Evolutionary conservation across 192 early-diverging fungal species (phyloP).

Genomic region (Umbelopsis ramanniana): DNA sequence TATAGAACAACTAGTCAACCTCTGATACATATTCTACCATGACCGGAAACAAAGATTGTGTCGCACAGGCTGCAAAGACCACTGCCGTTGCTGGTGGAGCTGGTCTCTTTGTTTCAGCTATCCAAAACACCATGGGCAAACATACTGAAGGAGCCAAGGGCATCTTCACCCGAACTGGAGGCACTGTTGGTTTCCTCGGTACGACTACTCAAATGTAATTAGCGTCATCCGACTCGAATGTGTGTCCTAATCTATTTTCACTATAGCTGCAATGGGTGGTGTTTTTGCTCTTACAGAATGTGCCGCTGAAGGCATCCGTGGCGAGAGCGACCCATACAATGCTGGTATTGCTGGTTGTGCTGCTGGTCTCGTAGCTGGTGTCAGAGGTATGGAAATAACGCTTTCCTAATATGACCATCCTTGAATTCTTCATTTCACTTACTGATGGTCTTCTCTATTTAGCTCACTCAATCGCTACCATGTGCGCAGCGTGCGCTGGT

Average conservation of each 20-base stretch:
- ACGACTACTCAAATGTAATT: slow-evolving; percentile 30
- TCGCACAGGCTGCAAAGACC: slow-evolving; percentile 50
- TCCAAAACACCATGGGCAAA: slow-evolving; percentile 66
- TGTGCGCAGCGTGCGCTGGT: slow-evolving; percentile 64
- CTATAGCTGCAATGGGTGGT: slow-evolving; percentile 77
- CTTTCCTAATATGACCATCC: not conserved
- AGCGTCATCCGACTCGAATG: not conserved
- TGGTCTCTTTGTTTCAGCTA: slow-evolving; percentile 71
- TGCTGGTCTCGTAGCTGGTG: slow-evolving; percentile 70
- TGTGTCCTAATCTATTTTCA: not conserved
- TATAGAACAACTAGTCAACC: slow-evolving; percentile 12
- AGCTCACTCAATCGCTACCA: slow-evolving; percentile 63
- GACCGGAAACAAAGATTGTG: slow-evolving; percentile 47
- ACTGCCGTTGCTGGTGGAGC: slow-evolving; percentile 59
- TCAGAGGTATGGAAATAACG: slow-evolving; percentile 41
- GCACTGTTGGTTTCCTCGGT: slow-evolving; percentile 74
- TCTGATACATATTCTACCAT: slow-evolving; percentile 23
- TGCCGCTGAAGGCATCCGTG: slow-evolving; percentile 58
- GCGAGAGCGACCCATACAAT: slow-evolving; percentile 73
- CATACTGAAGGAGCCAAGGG: slow-evolving; percentile 54
- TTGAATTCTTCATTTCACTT: not conserved
- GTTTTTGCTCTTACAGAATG: slow-evolving; percentile 74
- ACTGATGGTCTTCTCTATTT: not conserved
- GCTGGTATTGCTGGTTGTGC: slow-evolving; percentile 74
- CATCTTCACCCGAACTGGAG: slow-evolving; percentile 64